Conservation (phyloP, 1,284 basidiomycete species). For the Leccinum solheimii region DNA sequence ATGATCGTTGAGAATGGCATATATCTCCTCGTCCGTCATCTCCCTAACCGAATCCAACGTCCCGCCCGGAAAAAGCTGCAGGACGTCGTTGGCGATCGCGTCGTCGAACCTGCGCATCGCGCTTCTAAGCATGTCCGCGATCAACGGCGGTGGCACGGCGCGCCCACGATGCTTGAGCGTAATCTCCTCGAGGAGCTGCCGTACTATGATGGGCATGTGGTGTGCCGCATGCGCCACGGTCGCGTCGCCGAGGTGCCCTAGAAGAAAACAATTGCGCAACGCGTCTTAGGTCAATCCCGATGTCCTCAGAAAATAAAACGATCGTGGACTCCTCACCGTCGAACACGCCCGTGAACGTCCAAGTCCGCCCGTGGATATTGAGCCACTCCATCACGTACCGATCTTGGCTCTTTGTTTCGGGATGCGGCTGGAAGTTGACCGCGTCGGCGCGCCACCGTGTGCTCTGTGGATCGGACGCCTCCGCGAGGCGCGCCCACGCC, state of each 20-base stretch:
- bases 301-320: neutral
- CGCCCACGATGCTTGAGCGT: conserved; percentile 37
- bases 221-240: conserved; percentile 67
- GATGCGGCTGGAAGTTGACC: conserved; percentile 64
- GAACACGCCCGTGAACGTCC: conserved; percentile 68
- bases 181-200: conserved; percentile 51
- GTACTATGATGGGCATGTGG: conserved; percentile 67
- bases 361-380: conserved; percentile 53
- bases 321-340: conserved; percentile 54
- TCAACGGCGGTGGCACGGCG: conserved; percentile 43
- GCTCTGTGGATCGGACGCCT: conserved; percentile 51
- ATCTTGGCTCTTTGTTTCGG: conserved; percentile 52
- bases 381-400: conserved; percentile 60
- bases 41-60: conserved; percentile 43
- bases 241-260: conserved; percentile 64
- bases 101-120: conserved; percentile 64
- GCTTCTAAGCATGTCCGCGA: conserved; percentile 54
- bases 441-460: conserved; percentile 49
- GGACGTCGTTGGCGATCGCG: conserved; percentile 63
- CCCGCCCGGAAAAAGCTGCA: conserved; percentile 60
- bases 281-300: conserved; percentile 1
- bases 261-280: neutral
- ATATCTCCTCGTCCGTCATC: conserved; percentile 55
- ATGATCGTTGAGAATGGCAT: conserved; percentile 61
- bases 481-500: conserved; percentile 49